Base-by-base conservation (phyloP, 192 early-diverging fungal species). In the Entomortierella parvispora region DNA sequence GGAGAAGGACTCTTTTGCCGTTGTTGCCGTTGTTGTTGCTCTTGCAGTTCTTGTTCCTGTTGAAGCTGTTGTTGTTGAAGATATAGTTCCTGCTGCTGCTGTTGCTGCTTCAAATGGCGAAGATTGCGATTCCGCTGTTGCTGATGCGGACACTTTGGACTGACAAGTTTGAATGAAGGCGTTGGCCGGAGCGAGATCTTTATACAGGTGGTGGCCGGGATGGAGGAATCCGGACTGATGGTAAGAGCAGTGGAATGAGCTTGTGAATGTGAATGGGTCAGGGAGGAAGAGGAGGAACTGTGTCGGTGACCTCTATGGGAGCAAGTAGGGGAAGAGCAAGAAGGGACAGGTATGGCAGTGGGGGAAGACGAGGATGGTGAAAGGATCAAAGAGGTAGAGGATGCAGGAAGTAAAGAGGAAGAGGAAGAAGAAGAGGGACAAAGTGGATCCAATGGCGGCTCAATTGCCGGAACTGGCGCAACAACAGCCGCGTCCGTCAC, bases 181-280 rank as follows among this genome's bases (percentile, higher is more conserved):
- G 61, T 62, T 2, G 74, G 74, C 7, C 68, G 74, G 31, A 77
- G 64, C 18, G 74, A 77, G 74, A 77, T 77, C 66, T 77, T 68
- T 43, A 77, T 64, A 46, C 74, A 77, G 15, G 74, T 77, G 0
- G 74, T 64, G n/a, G 74, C 65, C 3, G 74, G 74, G 26, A 77
- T 77, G 26, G 74, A 77, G 6, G 59, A 77, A 2, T 77, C 66
- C 0, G 74, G 74, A 34, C 74, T 68, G 31, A 77, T 68, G 23
- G 40, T 33, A 29, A 28, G 50, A 32, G 62, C 37, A 32, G 62
- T 18, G 23, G 45, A 22, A 6, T 20, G 7, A 28, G 26, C 18
- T 10, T 42, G 34, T 8, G 42, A 29, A 47, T 59, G 44, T 5
- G 28, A 11, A 49, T 3, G 44, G 17, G 46, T 18, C 29, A 2